A percentile compares a stretch with the other conserved stretches of the same genome.
phyloP scores from a whole-genome alignment of 2,329 filamentous ascomycete genomes.

The Penicillium sp. region DNA sequence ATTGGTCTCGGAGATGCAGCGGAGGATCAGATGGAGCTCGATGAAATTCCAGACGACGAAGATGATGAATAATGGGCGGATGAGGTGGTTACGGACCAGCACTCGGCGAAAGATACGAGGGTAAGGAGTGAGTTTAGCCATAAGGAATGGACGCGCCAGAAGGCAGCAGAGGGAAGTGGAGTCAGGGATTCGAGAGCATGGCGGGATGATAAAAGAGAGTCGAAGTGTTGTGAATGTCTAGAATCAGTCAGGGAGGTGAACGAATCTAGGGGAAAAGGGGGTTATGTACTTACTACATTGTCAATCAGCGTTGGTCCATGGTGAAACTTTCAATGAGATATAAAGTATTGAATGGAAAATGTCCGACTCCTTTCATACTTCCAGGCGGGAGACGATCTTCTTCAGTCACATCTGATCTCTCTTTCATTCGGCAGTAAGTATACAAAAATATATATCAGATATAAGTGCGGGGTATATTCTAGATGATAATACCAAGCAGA shows the following conservation, averaged over 20 bases:
- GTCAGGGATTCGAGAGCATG: slow-evolving; percentile 5
- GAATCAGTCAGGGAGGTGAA: not conserved
- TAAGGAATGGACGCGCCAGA: slow-evolving; percentile 14
- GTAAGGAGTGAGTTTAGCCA: slow-evolving; percentile 17
- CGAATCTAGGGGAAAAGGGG: not conserved
- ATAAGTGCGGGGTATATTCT: too few species aligned
- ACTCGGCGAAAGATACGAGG: slow-evolving; percentile 16
- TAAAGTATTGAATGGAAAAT: too few species aligned
- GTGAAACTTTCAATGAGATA: too few species aligned
- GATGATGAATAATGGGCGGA: slow-evolving; percentile 20
- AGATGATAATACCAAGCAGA: too few species aligned
- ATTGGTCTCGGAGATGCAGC: slow-evolving; percentile 18
- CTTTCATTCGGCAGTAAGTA: too few species aligned
- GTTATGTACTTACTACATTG: too few species aligned
- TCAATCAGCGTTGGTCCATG: too few species aligned
- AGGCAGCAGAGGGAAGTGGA: slow-evolving; percentile 2
- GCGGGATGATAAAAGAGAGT: not conserved
- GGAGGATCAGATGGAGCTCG: slow-evolving; percentile 24
- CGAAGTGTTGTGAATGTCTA: not conserved
- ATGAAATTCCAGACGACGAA: slow-evolving; percentile 26
- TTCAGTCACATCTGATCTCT: too few species aligned
- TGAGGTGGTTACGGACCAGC: slow-evolving; percentile 20
- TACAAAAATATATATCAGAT: too few species aligned
- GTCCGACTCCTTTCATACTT: too few species aligned
- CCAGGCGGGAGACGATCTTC: too few species aligned